Conservation (phyloP, 2,329 filamentous ascomycete genomes). For the Xylaria hypoxylon region DNA sequence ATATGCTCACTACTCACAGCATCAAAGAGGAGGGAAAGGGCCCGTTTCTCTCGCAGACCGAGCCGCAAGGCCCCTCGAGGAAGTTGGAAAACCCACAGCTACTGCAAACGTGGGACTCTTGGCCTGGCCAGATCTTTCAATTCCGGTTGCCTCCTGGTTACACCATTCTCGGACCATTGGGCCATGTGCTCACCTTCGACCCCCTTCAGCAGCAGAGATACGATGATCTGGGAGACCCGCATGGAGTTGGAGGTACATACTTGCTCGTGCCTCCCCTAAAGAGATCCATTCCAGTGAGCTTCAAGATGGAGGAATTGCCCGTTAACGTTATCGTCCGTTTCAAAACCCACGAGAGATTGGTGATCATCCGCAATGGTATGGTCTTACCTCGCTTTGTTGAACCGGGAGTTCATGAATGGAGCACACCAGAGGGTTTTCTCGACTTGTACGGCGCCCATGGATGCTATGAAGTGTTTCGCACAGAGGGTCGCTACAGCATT, state of each 20-base stretch:
- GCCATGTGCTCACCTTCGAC: conserved; percentile 31
- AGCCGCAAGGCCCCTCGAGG: conserved; percentile 11
- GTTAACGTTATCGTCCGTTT: conserved; percentile 18
- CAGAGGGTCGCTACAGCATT: conserved; percentile 2
- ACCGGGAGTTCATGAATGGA: conserved; percentile 33
- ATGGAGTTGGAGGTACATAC: conserved; percentile 30
- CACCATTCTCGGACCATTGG: conserved; percentile 16
- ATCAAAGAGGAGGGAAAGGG: too few relatives aligned
- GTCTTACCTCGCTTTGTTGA: conserved; percentile 28
- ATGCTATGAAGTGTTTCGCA: conserved; percentile 15
- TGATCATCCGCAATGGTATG: conserved; percentile 28
- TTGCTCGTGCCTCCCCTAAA: conserved; percentile 3
- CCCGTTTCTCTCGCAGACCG: conserved; percentile 8
- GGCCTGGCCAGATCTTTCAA: conserved; percentile 29
- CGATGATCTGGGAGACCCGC: conserved; percentile 18
- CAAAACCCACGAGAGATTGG: conserved; percentile 14
- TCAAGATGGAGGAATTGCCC: conserved; percentile 10
- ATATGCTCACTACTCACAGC: neutral
- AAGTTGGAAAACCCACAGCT: conserved; percentile 9
- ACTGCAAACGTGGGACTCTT: conserved; percentile 4
- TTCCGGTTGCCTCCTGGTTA: conserved; percentile 28
- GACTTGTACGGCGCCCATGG: conserved; percentile 26
- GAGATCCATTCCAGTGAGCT: neutral
- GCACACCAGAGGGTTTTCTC: conserved; percentile 24
- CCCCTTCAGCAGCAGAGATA: conserved; percentile 16